Base-by-base conservation (phyloP, 306 rosid genomes). In the Vigna unguiculata region DNA sequence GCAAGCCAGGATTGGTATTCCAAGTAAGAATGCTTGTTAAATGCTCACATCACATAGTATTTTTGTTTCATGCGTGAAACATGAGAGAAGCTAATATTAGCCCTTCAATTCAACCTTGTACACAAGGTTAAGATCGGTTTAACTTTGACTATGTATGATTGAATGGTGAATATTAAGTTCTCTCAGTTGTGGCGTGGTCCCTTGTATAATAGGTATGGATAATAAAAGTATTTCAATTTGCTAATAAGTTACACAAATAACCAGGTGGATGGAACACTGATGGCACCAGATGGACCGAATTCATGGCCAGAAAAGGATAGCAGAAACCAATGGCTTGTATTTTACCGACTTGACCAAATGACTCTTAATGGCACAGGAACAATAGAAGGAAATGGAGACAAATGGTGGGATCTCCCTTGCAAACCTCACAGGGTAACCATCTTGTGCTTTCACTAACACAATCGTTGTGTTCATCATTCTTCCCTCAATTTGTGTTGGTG, bases 391-490 rank as follows among this genome's bases (percentile, higher is more conserved):
- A 95, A 91, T 77, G 99, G 99, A 40, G 93, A 92, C 51, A 83
- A 92, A 34, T 95, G 99, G 99, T 95, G 99, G 99, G 99, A 88
- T 14, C 90, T 95, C 49, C 97, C 99, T 14, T 95, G 99, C 89
- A 95, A 95, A 79, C 97, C 99, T 66, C 99, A 95, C 77, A 76
- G 97, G 97, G 99, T 95, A 86, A 43, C 11, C 64, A 45, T 38
- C 55, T 48, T 21, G 67, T 59, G 60, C 51, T 9, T 3, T 49
- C 34, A 66, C 20, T 8, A 48, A 47, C 41, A n/a, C 66, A 46
- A 43, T 60, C 16, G 8, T 2, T 59, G 5, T 13, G 8, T 60
- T 15, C 32, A 12, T 15, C 32, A 12, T 28, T 58, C 46, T 21
- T 9, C 36, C 32, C 41, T 43, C 25, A 28, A 46, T 12, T 52